Percentiles rank a stretch among this genome's conserved stretches.
Conservation (phyloP, 371 early-diverging fungal genomes). For the Mucor mucedo region DNA sequence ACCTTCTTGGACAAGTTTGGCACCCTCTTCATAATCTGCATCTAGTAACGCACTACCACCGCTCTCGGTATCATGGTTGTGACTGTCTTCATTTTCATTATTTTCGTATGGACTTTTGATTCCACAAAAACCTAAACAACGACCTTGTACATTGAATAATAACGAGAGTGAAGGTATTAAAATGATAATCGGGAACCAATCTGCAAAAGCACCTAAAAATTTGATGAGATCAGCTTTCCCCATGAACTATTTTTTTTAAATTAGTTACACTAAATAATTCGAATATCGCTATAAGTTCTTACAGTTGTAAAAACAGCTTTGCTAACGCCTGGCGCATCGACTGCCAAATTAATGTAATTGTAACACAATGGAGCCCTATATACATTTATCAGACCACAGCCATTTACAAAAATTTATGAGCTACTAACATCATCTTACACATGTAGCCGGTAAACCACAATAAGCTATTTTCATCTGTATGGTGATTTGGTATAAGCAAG, state of each 20-base stretch:
- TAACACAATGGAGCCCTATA: constrained; percentile 88
- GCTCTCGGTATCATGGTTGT: constrained; percentile 40
- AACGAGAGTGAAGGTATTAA: constrained; percentile 77
- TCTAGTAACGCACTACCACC: constrained; percentile 37
- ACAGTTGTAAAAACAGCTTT: constrained; percentile 55
- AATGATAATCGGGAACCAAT: constrained; percentile 86
- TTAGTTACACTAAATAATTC: neutral
- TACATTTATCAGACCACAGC: neutral
- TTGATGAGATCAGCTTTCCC: constrained; percentile 88
- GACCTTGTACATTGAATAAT: constrained; percentile 80
- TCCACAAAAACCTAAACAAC: constrained; percentile 71
- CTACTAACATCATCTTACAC: constrained; percentile 76
- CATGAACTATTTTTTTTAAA: constrained; percentile 64
- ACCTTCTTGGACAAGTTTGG: constrained; percentile 49
- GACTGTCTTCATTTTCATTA: constrained; percentile 50
- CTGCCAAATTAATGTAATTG: constrained; percentile 84
- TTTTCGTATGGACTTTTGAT: constrained; percentile 66
- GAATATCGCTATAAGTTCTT: neutral
- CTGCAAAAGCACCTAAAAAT: constrained; percentile 88
- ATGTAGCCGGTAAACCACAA: constrained; percentile 91
- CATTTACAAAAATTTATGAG: neutral
- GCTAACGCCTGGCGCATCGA: constrained; percentile 39
- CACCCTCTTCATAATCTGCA: constrained; percentile 56
- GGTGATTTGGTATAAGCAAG: constrained; percentile 86
- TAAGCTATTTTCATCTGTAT: constrained; percentile 87